Evolutionary conservation across 306 rosid genomes (phyloP), one percentile per base, ranked within the genome.

Genomic region (Castanea mollissima): DNA sequence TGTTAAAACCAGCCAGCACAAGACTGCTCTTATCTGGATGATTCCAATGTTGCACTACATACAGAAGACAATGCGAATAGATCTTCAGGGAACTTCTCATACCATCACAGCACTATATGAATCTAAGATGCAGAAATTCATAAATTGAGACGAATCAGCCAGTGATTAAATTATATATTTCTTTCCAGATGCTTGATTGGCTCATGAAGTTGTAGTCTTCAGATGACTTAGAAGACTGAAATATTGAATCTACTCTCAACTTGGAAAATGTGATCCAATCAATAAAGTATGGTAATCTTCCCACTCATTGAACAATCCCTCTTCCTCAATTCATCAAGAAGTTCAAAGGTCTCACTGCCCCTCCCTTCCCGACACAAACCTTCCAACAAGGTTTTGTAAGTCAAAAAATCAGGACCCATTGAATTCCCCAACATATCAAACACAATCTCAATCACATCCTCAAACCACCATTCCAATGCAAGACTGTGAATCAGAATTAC

Each of bases 371-470:
- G 89, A 76, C 98, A 91, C 85, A 92, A 57, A 2, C 92, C 98
- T 71, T 91, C 98, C 70, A 91, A 82, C 19, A 92, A 78, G 2
- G 99, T 95, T 82, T 86, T 89, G 65, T 95, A 92, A 6, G 99
- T 95, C 55, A 95, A 82, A 73, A 87, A 77, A 90, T 95, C 91
- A 20, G 98, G 97, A n/a, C 88, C 82, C 92, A 89, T 75, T 15
- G 82, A 80, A 80, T 88, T 82, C 38, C 69, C 79, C 92, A 92
- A 79, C 98, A 91, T 95, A 80, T 92, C 94, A 78, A 90, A 85
- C 74, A 90, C 32, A 73, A 88, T 88, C 82, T 91, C 91, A 69
- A 80, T 79, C 0, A 97, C 92, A 72, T 91, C 98, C 79, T 90
- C 93, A 78, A 86, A 89, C 77, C 91, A 83, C 25, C 81, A 20